phyloP scores from a whole-genome alignment of 306 rosid genomes.

The Quercus ilex region DNA sequence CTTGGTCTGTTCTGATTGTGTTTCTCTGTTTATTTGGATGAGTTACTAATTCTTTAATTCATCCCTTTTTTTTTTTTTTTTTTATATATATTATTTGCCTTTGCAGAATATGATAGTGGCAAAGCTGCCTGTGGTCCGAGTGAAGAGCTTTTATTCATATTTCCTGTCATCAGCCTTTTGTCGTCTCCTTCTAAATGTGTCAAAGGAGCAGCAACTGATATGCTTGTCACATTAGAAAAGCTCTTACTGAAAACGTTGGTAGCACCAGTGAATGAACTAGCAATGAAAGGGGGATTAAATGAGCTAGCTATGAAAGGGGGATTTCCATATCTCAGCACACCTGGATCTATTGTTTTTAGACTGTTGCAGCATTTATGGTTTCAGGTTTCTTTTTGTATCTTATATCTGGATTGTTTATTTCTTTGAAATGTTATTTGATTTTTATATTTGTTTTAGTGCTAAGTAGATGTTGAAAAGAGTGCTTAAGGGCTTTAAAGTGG shows the following conservation, averaged over 20 bases:
- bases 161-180: conserved; percentile 76
- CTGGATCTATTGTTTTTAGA: conserved; percentile 60
- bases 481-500: not conserved
- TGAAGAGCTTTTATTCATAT: conserved; percentile 76
- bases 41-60: conserved; percentile 6
- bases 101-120: conserved; percentile 54
- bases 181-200: conserved; percentile 87
- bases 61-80: conserved; percentile 11
- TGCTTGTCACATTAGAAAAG: conserved; percentile 65
- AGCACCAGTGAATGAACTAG: conserved; percentile 35
- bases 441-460: not conserved
- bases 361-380: conserved; percentile 65
- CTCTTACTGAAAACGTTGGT: conserved; percentile 40
- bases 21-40: not conserved
- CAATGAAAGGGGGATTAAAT: conserved; percentile 33
- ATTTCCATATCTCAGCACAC: conserved; percentile 51
- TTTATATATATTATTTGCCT: conserved; percentile 12
- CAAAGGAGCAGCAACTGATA: conserved; percentile 67
- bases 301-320: conserved; percentile 37
- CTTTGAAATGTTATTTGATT: not conserved
- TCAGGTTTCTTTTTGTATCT: conserved; percentile 47
- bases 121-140: conserved; percentile 32
- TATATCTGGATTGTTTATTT: not conserved
- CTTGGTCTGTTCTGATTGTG: not conserved
- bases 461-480: not conserved